Conservation (phyloP, 257 asterid genomes). For the Gentiana dahurica region DNA sequence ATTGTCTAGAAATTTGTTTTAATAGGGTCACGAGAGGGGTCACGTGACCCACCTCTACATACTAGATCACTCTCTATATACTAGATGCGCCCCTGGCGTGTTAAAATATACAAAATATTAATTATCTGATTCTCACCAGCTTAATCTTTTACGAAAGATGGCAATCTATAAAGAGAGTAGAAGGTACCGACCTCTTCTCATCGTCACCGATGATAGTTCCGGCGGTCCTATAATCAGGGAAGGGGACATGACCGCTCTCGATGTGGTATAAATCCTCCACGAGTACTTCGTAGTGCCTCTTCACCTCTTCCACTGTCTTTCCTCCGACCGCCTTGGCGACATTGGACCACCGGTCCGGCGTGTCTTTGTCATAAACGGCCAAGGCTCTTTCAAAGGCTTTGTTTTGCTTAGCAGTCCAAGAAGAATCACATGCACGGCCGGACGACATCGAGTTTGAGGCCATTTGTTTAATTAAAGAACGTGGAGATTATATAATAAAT, state of each 20-base stretch:
- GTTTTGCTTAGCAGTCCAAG: slow-evolving; percentile 64
- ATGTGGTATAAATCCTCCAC: slow-evolving; percentile 48
- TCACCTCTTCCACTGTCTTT: slow-evolving; percentile 61
- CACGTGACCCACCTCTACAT: too few species aligned
- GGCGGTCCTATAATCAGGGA: slow-evolving; percentile 39
- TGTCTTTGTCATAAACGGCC: slow-evolving; percentile 56
- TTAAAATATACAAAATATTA: too few species aligned
- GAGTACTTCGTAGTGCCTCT: slow-evolving; percentile 50
- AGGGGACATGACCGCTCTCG: slow-evolving; percentile 58
- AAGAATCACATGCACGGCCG: slow-evolving; percentile 19
- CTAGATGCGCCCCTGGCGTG: too few species aligned
- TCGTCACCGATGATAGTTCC: slow-evolving; percentile 6
- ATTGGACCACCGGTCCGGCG: slow-evolving; percentile 78
- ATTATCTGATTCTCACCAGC: too few species aligned
- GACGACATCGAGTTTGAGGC: slow-evolving; percentile 35
- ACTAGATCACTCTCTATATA: too few species aligned
- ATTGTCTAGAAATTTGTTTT: too few species aligned
- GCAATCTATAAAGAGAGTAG: background rate
- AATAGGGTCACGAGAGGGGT: too few species aligned
- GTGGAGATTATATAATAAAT: too few species aligned
- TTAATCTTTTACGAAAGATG: too few species aligned
- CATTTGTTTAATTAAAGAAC: slow-evolving; percentile 4
- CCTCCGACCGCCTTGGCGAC: slow-evolving; percentile 65
- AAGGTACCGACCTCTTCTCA: slow-evolving; percentile 1
- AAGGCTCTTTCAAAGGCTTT: slow-evolving; percentile 76